Conservation (phyloP, 1,139 yeast genomes). For the Yamadazyma sp. region DNA sequence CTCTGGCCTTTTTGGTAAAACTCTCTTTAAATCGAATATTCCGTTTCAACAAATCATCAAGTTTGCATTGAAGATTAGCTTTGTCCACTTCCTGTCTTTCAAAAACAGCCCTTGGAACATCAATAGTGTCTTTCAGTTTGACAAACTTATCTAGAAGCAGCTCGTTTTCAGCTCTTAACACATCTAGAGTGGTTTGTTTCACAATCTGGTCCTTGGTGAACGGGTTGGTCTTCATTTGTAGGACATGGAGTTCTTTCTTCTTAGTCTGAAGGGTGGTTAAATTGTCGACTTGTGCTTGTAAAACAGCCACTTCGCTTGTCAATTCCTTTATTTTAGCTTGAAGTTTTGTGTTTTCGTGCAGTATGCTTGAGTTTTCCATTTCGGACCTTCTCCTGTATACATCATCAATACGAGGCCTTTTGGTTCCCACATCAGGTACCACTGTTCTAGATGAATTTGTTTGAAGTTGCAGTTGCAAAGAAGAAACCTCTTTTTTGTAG, state of each 20-base stretch:
- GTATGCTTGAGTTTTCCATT: constrained; percentile 31
- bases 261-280: constrained; percentile 27
- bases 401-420: constrained; percentile 27
- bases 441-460: constrained; percentile 11
- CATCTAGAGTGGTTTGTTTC: constrained; percentile 53
- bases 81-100: constrained; percentile 63
- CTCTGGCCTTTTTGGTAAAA: constrained; percentile 70
- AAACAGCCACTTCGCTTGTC: constrained; percentile 20
- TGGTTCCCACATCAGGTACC: constrained; percentile 21
- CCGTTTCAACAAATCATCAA: constrained; percentile 57
- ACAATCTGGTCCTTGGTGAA: constrained; percentile 62
- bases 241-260: constrained; percentile 44
- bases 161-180: constrained; percentile 60
- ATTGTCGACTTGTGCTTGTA: constrained; percentile 12
- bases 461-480: constrained; percentile 31
- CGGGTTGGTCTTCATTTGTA: constrained; percentile 71
- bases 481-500: constrained; percentile 54
- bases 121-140: constrained; percentile 12
- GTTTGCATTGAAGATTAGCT: constrained; percentile 44
- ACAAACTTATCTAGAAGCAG: constrained; percentile 39
- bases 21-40: constrained; percentile 60
- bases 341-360: constrained; percentile 43
- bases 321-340: constrained; percentile 37
- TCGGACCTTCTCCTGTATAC: constrained; percentile 21
- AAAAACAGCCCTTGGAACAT: constrained; percentile 62